phyloP scores from a whole-genome alignment of 768 basidiomycete genomes.

The Clitopilus passeckerianus region DNA sequence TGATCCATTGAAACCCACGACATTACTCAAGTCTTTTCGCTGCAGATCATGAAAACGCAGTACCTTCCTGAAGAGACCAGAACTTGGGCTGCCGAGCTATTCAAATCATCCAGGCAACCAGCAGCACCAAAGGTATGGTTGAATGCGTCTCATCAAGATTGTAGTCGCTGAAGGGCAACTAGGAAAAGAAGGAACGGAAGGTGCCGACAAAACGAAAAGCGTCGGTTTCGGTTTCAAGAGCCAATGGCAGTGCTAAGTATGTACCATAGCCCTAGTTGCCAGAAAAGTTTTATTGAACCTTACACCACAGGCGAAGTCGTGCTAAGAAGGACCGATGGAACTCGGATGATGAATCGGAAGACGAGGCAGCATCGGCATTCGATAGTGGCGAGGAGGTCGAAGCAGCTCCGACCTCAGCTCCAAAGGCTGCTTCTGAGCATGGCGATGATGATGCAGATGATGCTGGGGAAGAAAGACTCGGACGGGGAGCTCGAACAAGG shows the following conservation, averaged over 20 bases:
- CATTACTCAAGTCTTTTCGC: background rate
- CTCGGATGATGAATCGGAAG: conserved; percentile 36
- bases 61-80: conserved; percentile 63
- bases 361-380: conserved; percentile 19
- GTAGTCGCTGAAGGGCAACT: background rate
- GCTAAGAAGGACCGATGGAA: conserved; percentile 22
- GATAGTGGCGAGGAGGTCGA: conserved; percentile 30
- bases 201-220: conserved; percentile 51
- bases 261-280: conserved; percentile 10
- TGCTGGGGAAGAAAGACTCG: conserved; percentile 22
- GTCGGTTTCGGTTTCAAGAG: conserved; percentile 26
- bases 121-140: conserved; percentile 15
- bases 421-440: background rate
- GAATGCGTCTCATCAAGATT: conserved; percentile 2
- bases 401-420: conserved; percentile 11
- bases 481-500: conserved; percentile 20
- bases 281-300: background rate
- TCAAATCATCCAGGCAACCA: conserved; percentile 22
- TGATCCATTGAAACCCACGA: background rate
- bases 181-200: conserved; percentile 51
- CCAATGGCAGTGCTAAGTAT: conserved; percentile 48
- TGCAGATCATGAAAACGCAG: conserved; percentile 59
- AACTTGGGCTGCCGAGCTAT: conserved; percentile 50
- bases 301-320: conserved; percentile 28
- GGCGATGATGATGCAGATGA: conserved; percentile 18